Evolutionary conservation across 345 rosid species (phyloP), one percentile per base, ranked within the genome.

Genomic region (Pistacia vera): DNA sequence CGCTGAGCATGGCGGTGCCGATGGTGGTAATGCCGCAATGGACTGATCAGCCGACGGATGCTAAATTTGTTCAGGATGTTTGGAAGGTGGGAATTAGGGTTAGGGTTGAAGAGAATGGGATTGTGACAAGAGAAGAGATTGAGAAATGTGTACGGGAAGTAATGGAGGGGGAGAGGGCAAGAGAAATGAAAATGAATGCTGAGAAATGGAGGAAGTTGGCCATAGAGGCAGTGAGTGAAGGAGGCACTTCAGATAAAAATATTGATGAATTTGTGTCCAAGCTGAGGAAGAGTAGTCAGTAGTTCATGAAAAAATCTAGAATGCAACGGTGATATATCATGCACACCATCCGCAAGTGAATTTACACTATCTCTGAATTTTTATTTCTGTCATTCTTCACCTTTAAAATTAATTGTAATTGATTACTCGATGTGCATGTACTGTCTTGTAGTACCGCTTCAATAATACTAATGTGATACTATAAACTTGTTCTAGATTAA

Each of bases 211-310:
- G 61, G 12, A 74, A 73, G 17, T 77, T 79, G 67, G 79, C 79
- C 20, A 36, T 71, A 14, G 73, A 83, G 57, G 85, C 82, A 35
- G 74, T 71, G 4, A 22, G 52, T 38, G 82, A 83, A 75, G 92
- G 86, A 17, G 91, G 91, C 67, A 91, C 75, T 73, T 90, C 93
- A 1, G 89, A 89, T 46, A 77, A 74, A 70, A 82, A 77, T 49
- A 81, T 88, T 3, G 67, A 85, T 10, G 81, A 84, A 68, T 89
- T 90, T 76, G 84, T 86, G 8, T 41, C 46, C 46, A 41, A 41
- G 9, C 1, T 41, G 9, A 1, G 9, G 46, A 41, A 41, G 9
- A 5, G 20, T 41, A 7, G 0, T 41, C 9, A 41, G 8, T 41
- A 41, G 46, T 41, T 41, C 5, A 38, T 4, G 46, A 41, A 41